A percentile compares a stretch with the other conserved stretches of the same genome.
Evolutionary conservation across 1,139 yeast species (phyloP).

Genomic region (Scheffersomyces insectosa): DNA sequence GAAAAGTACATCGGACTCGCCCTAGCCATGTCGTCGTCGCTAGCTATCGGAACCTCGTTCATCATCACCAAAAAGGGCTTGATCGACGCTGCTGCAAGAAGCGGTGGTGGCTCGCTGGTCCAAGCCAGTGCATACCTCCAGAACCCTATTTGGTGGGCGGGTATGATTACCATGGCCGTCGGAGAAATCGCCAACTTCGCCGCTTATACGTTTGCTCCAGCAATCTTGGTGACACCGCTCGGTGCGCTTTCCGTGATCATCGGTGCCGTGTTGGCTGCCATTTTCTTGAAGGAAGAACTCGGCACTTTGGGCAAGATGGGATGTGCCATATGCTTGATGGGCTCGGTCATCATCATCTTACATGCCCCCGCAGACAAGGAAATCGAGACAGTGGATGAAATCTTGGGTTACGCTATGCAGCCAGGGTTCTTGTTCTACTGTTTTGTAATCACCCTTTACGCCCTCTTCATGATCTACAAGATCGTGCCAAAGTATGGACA

Average conservation of each 20-base stretch:
- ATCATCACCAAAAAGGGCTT: conserved; percentile 88
- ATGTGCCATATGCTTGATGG: conserved; percentile 86
- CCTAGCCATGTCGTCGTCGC: conserved; percentile 81
- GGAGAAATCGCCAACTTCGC: conserved; percentile 94
- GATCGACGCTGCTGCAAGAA: conserved; percentile 64
- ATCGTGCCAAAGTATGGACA: conserved; percentile 82
- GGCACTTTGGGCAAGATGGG: conserved; percentile 93
- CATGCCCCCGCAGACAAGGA: conserved; percentile 96
- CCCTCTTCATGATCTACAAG: conserved; percentile 77
- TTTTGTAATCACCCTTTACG: conserved; percentile 59
- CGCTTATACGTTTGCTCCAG: conserved; percentile 94
- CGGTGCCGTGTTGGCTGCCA: conserved; percentile 86
- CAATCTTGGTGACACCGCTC: conserved; percentile 85
- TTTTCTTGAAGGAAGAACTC: conserved; percentile 81
- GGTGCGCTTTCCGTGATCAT: conserved; percentile 90
- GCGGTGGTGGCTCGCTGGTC: conserved; percentile 56
- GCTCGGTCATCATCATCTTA: conserved; percentile 84
- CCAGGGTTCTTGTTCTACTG: conserved; percentile 80
- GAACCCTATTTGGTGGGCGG: conserved; percentile 96
- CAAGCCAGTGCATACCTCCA: conserved; percentile 74
- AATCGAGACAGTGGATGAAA: conserved; percentile 85
- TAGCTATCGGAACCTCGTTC: conserved; percentile 89
- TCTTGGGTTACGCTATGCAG: conserved; percentile 72
- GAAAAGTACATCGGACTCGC: conserved; percentile 90
- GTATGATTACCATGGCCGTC: conserved; percentile 85